Conservation (phyloP, 1,139 yeast genomes). For the Taiozyma sp. region DNA sequence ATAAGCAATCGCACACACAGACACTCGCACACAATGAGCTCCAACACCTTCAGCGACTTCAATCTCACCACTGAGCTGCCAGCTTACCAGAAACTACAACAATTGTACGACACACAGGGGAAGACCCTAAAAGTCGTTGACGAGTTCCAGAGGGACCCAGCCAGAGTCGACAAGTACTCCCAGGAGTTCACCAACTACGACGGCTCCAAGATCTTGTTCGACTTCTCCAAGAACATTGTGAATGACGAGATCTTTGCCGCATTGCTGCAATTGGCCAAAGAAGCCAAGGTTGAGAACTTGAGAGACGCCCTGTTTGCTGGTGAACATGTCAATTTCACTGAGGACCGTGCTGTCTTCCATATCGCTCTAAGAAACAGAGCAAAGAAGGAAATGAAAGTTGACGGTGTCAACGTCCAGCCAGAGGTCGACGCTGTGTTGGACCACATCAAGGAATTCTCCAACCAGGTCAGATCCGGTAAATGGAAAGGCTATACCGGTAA, state of each 20-base stretch:
- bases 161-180: constrained; percentile 72
- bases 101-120: constrained; percentile 61
- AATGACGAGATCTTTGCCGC: constrained; percentile 73
- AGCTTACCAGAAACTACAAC: constrained; percentile 79
- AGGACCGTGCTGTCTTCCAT: constrained; percentile 95
- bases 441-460: constrained; percentile 95
- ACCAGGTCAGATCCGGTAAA: constrained; percentile 80
- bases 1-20: too few relatives aligned
- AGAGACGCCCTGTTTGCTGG: constrained; percentile 92
- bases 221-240: constrained; percentile 89
- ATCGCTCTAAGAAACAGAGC: constrained; percentile 93
- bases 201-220: constrained; percentile 84
- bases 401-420: constrained; percentile 82
- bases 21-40: constrained; percentile 1
- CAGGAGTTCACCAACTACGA: constrained; percentile 79
- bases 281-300: constrained; percentile 81
- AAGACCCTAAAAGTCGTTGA: constrained; percentile 62
- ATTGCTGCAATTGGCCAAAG: constrained; percentile 78
- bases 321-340: constrained; percentile 91
- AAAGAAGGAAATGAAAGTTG: constrained; percentile 77
- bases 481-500: constrained; percentile 99
- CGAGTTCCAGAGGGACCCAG: constrained; percentile 69
- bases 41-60: constrained; percentile 10
- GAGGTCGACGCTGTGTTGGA: constrained; percentile 87
- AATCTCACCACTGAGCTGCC: constrained; percentile 51